These are phyloP conservation scores for Zopfochytrium polystomum DNA, from an alignment of 371 early-diverging fungal genomes.

Conservation along the genomic window DNA sequence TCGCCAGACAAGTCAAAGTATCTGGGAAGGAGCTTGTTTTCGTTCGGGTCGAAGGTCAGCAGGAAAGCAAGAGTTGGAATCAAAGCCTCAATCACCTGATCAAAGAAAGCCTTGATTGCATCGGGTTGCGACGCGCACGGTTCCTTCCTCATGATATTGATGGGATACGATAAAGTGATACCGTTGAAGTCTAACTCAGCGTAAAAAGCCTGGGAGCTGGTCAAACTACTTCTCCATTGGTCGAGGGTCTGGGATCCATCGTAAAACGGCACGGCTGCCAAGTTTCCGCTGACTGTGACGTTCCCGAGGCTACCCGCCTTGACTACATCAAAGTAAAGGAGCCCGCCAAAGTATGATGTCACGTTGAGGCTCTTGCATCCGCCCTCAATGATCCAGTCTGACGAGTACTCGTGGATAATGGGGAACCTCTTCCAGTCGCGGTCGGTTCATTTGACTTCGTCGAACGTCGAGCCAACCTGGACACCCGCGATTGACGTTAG, in stretches of 20 bases:
- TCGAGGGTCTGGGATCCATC: not conserved
- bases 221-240: not conserved
- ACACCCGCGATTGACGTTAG: not conserved
- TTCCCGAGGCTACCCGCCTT: not conserved
- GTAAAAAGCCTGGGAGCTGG: not conserved
- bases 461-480: slow-evolving; percentile 6
- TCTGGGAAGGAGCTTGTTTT: not conserved
- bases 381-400: not conserved
- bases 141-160: not conserved
- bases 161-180: not conserved
- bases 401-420: not conserved
- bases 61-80: no score
- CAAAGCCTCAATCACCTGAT: no score
- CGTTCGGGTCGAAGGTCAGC: no score
- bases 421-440: slow-evolving; percentile 9
- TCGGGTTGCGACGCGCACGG: not conserved
- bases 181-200: slow-evolving; percentile 6
- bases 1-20: slow-evolving; percentile 3
- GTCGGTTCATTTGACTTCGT: not conserved
- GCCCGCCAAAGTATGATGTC: slow-evolving; percentile 1
- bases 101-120: slow-evolving; percentile 4
- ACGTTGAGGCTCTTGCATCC: slow-evolving; percentile 2
- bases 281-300: slow-evolving; percentile 2
- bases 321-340: not conserved
- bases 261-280: not conserved